Base-by-base conservation (phyloP, 2,329 filamentous ascomycete genomes). In the Blastomyces silverae region DNA sequence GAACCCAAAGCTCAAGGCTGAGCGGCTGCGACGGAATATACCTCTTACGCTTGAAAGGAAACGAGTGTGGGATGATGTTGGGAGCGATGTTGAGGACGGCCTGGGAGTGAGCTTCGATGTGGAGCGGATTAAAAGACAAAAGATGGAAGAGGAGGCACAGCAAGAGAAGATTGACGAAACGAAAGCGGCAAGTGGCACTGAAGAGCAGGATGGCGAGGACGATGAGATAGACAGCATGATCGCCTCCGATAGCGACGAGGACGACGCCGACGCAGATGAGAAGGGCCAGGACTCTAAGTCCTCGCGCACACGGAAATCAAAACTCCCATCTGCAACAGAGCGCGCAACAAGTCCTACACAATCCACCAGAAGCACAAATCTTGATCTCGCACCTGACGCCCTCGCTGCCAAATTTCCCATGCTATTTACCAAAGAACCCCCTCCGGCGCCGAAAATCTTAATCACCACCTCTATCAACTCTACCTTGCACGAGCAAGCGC, bases 391-490 rank as follows among this genome's bases (percentile, higher is more conserved):
- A 0, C 85, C 85, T 2, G 85, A 87, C 70, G 82, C 83, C 25
- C 79, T 88, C 28, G 80, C 83, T 52, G 79, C 83, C 55, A 86
- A 85, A 74, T 88, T 87, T 71, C 85, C 84, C 3, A 77, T 79
- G 7, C 79, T 87, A 31, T 88, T 86, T 78, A 70, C 85, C 39
- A 70, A 72, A 17, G 75, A 79, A 67, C 72, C 82, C 44, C 85
- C 81, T 59, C 83, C 81, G 64, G 78, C 79, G 66, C 92, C 94
- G 62, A 96, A 97, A 78, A 87, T 97, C 68, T 87, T 99, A 50
- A 85, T 99, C 73, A 99, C 94, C 0, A 97, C 94, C 8, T 90
- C 87, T 15, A 83, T 97, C 72, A 92, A 96, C 79, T 91, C 90
- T 15, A 93, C 89, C 1, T 85, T 97, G 15, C 93, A 99, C 81